Percentiles rank a stretch among this genome's conserved stretches.
Evolutionary conservation across 805 yeast genomes (phyloP).

Genomic region (Candida chauliodis): DNA sequence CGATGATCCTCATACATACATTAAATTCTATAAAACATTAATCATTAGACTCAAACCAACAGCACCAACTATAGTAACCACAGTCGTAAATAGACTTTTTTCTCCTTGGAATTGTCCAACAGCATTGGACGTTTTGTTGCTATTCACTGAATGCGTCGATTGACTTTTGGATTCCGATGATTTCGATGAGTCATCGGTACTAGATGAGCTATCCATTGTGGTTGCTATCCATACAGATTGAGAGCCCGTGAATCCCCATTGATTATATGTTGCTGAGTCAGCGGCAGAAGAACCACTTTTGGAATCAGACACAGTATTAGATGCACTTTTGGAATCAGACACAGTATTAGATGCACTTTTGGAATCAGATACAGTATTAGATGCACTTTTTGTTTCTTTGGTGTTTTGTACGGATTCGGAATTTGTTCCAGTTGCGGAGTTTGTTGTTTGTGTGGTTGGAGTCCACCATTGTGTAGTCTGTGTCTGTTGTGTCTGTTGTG

Average conservation of each 20-base stretch:
- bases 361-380: conserved; percentile 2
- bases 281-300: not conserved
- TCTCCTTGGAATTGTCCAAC: conserved; percentile 6
- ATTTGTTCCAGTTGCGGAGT: conserved; percentile 7
- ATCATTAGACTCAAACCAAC: conserved; percentile 16
- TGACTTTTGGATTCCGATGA: conserved; percentile 7
- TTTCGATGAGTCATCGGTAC: not conserved
- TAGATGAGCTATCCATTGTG: not conserved
- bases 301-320: conserved; percentile 2
- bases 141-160: conserved; percentile 14
- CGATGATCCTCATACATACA: too few species aligned
- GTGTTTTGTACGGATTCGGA: not conserved
- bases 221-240: conserved; percentile 32
- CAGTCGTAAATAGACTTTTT: conserved; percentile 15
- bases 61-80: conserved; percentile 13
- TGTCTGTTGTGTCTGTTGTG: not conserved
- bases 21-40: conserved; percentile 11
- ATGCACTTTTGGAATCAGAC: conserved; percentile 7
- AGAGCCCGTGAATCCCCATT: conserved; percentile 41
- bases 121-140: conserved; percentile 19
- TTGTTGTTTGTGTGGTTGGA: conserved; percentile 12
- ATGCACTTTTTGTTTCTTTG: conserved; percentile 7
- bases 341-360: not conserved
- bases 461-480: conserved; percentile 10
- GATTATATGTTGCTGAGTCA: conserved; percentile 24